These are phyloP conservation scores for Aspergillus wentii DNA, from an alignment of 495 filamentous ascomycete genomes.

Conservation along the genomic window DNA sequence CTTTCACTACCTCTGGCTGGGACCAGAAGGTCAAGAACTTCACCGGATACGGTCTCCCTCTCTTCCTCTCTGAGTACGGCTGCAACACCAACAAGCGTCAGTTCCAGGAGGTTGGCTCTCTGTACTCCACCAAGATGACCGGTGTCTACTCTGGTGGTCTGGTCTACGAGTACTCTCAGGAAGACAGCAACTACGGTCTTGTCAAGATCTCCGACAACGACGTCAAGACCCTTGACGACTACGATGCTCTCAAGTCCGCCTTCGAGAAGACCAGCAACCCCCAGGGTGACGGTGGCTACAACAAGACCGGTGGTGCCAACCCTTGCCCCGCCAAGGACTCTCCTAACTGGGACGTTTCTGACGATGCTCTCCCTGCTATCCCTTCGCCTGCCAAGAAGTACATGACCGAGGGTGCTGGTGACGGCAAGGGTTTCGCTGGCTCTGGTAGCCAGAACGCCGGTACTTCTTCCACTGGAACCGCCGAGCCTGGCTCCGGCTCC, in stretches of 20 bases:
- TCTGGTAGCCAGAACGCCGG: slow-evolving; percentile 68
- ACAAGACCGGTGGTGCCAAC: slow-evolving; percentile 56
- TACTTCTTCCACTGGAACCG: slow-evolving; percentile 54
- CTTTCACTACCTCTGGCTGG: slow-evolving; percentile 77
- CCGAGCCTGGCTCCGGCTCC: slow-evolving; percentile 57
- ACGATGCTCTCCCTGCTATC: slow-evolving; percentile 66
- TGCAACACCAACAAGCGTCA: slow-evolving; percentile 76
- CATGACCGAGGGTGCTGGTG: slow-evolving; percentile 70
- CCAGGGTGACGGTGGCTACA: slow-evolving; percentile 71
- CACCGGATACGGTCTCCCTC: slow-evolving; percentile 82
- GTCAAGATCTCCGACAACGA: slow-evolving; percentile 58
- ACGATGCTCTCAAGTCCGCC: slow-evolving; percentile 59
- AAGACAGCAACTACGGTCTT: slow-evolving; percentile 71
- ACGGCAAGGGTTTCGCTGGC: slow-evolving; percentile 65
- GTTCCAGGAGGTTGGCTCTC: slow-evolving; percentile 73
- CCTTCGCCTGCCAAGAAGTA: slow-evolving; percentile 62
- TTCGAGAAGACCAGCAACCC: slow-evolving; percentile 61
- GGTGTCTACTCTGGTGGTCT: slow-evolving; percentile 91
- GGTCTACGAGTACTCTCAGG: slow-evolving; percentile 91
- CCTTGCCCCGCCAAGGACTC: slow-evolving; percentile 63
- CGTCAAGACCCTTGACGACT: slow-evolving; percentile 58
- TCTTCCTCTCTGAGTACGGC: slow-evolving; percentile 95
- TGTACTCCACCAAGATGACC: slow-evolving; percentile 85
- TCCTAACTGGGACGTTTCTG: slow-evolving; percentile 68
- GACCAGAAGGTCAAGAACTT: slow-evolving; percentile 88